phyloP scores from a whole-genome alignment of 2,329 filamentous ascomycete species.

The Colletotrichum liaoningense region DNA sequence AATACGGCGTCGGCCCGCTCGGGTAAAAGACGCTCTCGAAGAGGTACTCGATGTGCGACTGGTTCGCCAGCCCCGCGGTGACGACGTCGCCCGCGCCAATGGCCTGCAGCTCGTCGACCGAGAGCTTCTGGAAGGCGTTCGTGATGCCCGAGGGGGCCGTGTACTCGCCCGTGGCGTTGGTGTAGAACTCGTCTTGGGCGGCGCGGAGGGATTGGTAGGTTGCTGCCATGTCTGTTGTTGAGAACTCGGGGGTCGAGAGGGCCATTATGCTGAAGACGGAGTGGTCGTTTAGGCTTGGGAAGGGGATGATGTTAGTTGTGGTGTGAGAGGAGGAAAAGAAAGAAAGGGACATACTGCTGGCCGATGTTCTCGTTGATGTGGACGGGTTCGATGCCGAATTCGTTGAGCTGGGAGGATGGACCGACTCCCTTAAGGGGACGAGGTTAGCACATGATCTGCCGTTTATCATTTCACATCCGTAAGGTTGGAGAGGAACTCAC shows the following conservation, averaged over 20 bases:
- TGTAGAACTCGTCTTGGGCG: slow-evolving; percentile 40
- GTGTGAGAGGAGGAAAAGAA: background rate
- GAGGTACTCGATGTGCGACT: slow-evolving; percentile 43
- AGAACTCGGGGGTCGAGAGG: slow-evolving; percentile 38
- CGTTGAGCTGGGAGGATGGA: slow-evolving; percentile 34
- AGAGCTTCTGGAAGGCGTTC: slow-evolving; percentile 41
- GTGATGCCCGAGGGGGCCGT: slow-evolving; percentile 41
- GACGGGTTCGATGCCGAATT: slow-evolving; percentile 39
- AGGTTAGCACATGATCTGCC: slow-evolving; percentile 10
- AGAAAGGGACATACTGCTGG: slow-evolving; percentile 34
- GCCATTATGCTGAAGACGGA: slow-evolving; percentile 44
- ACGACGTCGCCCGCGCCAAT: slow-evolving; percentile 39
- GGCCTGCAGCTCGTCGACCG: slow-evolving; percentile 33
- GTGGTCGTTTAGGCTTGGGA: slow-evolving; percentile 41
- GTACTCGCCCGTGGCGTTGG: slow-evolving; percentile 38
- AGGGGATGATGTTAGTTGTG: background rate
- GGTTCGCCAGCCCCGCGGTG: slow-evolving; percentile 38
- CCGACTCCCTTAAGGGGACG: slow-evolving; percentile 35
- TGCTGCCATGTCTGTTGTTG: slow-evolving; percentile 39
- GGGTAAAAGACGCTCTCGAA: slow-evolving; percentile 44
- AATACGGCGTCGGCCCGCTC: slow-evolving; percentile 42
- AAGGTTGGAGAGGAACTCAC: background rate
- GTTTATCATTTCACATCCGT: background rate
- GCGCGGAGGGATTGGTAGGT: slow-evolving; percentile 36
- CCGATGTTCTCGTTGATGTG: slow-evolving; percentile 41